Conservation (phyloP, 1,284 basidiomycete species). For the Pholiota adiposa region DNA sequence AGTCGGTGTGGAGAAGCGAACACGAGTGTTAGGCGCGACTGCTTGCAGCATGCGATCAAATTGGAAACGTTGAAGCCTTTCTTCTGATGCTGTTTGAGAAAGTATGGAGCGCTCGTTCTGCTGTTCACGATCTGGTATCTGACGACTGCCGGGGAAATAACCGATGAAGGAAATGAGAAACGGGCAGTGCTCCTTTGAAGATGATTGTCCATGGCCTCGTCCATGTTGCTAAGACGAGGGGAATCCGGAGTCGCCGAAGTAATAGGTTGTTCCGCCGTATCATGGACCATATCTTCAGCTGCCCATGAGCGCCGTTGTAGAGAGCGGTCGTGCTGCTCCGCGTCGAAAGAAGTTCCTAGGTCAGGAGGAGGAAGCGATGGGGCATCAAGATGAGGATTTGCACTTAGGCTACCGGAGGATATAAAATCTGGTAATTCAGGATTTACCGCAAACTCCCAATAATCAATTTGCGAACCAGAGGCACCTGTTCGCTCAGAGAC, state of each 20-base stretch:
- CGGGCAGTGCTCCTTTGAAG: not conserved
- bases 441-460: too few species aligned
- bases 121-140: not conserved
- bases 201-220: not conserved
- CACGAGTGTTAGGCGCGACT: not conserved
- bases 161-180: not conserved
- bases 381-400: not conserved
- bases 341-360: slow-evolving; percentile 21
- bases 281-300: not conserved
- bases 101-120: not conserved
- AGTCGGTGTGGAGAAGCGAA: not conserved
- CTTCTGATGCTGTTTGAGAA: not conserved
- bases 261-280: not conserved
- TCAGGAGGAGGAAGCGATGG: slow-evolving; percentile 27
- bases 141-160: not conserved
- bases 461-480: too few species aligned
- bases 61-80: not conserved
- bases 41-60: not conserved
- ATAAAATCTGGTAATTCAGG: too few species aligned
- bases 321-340: slow-evolving; percentile 8
- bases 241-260: not conserved
- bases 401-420: not conserved
- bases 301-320: not conserved
- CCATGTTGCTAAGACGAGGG: not conserved
- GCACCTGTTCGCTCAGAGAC: too few species aligned